Evolutionary conservation across 768 basidiomycete genomes (phyloP).

Genomic region (Amanita brunnescens): DNA sequence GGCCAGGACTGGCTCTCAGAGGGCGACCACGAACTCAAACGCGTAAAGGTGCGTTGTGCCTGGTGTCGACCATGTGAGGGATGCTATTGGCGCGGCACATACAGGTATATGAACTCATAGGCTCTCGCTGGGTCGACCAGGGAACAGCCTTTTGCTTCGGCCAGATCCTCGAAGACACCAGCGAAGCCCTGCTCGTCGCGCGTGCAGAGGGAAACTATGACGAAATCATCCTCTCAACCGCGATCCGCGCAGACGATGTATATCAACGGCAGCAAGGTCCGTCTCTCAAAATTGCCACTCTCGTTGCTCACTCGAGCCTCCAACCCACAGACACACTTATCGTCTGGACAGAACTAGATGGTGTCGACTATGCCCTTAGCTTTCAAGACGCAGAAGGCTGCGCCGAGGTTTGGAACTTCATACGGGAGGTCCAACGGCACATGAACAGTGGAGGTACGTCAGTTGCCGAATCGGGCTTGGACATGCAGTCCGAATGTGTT

Average conservation of each 20-base stretch:
- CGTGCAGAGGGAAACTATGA: conserved; percentile 68
- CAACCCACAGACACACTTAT: conserved; percentile 82
- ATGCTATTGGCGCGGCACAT: conserved; percentile 1
- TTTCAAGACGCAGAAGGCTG: conserved; percentile 97
- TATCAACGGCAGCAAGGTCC: conserved; percentile 83
- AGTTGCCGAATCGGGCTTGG: background rate
- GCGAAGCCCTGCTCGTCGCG: conserved; percentile 78
- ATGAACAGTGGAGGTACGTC: conserved; percentile 55
- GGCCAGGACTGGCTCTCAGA: conserved; percentile 55
- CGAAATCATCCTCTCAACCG: conserved; percentile 69
- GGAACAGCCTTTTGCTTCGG: conserved; percentile 97
- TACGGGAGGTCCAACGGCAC: conserved; percentile 84
- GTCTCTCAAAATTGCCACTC: conserved; percentile 17
- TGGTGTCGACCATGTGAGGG: conserved; percentile 7
- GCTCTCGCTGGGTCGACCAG: conserved; percentile 88
- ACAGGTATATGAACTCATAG: conserved; percentile 92
- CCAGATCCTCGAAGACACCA: conserved; percentile 67
- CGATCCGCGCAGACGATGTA: conserved; percentile 74
- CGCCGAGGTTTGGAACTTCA: conserved; percentile 95
- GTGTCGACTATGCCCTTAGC: conserved; percentile 91
- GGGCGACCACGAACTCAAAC: conserved; percentile 68
- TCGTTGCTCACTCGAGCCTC: background rate
- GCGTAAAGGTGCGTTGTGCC: conserved; percentile 62
- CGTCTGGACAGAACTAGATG: conserved; percentile 96
- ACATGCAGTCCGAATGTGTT: conserved; percentile 12